A percentile compares a stretch with the other conserved stretches of the same genome.
Conservation (phyloP, 1,284 basidiomycete genomes). For the Caloboletus firmus region DNA sequence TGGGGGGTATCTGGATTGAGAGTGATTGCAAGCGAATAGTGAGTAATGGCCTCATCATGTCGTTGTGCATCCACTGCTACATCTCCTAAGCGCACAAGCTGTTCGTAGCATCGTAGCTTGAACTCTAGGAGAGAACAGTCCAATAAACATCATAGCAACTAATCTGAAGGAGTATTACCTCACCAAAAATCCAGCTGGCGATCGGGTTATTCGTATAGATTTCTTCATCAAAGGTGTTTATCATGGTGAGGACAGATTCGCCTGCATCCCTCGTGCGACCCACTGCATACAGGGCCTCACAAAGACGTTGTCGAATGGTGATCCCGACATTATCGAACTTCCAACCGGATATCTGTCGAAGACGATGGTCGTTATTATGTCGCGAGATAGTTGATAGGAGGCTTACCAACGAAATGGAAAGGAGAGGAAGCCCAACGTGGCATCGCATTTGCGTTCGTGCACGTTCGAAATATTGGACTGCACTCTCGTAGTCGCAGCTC, state of each 20-base stretch:
- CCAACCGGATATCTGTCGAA: neutral
- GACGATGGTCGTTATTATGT: neutral
- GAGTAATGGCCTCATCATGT: neutral
- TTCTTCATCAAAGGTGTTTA: too few relatives aligned
- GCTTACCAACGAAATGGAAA: neutral
- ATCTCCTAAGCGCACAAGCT: neutral
- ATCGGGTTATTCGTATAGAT: too few relatives aligned
- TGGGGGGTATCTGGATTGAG: too few relatives aligned
- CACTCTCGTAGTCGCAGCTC: neutral
- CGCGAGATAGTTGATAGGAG: neutral
- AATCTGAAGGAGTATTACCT: too few relatives aligned
- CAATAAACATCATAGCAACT: too few relatives aligned
- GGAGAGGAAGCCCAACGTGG: neutral
- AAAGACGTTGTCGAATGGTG: too few relatives aligned
- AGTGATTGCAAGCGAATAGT: neutral
- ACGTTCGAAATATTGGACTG: neutral
- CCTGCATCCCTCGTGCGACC: too few relatives aligned
- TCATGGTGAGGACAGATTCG: too few relatives aligned
- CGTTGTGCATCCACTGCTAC: neutral
- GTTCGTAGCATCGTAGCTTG: neutral
- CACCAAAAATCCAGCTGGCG: too few relatives aligned
- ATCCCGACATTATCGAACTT: too few relatives aligned
- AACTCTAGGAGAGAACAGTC: neutral
- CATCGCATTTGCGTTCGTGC: neutral
- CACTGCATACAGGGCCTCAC: too few relatives aligned